phyloP scores from a whole-genome alignment of 148 eudicot genomes.

The Gaultheria prostrata region DNA sequence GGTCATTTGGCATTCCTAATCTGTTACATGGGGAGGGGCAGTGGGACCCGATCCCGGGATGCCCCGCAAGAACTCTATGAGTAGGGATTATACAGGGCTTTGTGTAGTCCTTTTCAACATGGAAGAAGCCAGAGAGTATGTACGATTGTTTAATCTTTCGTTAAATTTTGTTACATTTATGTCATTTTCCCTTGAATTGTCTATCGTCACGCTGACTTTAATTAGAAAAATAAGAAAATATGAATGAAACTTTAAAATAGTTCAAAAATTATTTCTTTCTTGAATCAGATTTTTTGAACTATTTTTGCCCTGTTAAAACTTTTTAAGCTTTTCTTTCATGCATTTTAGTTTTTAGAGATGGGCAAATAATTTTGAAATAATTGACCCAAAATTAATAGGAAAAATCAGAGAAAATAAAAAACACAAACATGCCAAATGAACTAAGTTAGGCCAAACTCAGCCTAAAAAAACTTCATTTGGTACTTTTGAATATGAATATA shows the following conservation, averaged over 20 bases:
- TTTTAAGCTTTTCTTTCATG: neutral
- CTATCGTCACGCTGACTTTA: neutral
- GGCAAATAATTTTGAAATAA: neutral
- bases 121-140: slow-evolving; percentile 3
- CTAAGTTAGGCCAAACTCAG: neutral
- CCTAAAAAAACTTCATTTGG: neutral
- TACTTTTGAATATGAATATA: neutral
- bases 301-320: neutral
- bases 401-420: neutral
- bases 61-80: no score
- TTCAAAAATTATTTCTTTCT: neutral
- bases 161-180: neutral
- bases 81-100: neutral
- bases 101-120: neutral
- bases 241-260: neutral
- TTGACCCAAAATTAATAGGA: no score
- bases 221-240: neutral
- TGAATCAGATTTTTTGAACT: neutral
- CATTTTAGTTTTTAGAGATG: neutral
- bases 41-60: no score
- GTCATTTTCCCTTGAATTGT: neutral
- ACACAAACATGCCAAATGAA: neutral
- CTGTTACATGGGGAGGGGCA: no score
- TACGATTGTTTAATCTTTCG: neutral
- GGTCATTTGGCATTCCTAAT: no score